Conservation (phyloP, 768 basidiomycete species). For the Fistulinella prunicolor region DNA sequence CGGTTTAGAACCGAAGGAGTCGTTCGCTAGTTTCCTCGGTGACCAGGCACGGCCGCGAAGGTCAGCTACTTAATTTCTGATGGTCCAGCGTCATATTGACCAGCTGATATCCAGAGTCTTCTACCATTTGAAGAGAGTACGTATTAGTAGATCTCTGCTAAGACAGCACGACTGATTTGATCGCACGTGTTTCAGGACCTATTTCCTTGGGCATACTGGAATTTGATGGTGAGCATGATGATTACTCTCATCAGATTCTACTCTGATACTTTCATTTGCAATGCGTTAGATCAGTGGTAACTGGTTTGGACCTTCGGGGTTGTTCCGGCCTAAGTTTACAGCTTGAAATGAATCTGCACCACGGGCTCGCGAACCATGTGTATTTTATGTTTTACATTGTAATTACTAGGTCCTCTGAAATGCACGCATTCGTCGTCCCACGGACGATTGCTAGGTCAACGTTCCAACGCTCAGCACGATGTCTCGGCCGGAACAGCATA, state of each 20-base stretch:
- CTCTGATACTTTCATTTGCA: constrained; percentile 2
- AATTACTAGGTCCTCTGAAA: neutral
- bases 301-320: constrained; percentile 49
- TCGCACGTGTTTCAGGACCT: constrained; percentile 23
- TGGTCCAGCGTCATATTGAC: constrained; percentile 8
- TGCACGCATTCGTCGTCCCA: constrained; percentile 10
- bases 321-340: constrained; percentile 38
- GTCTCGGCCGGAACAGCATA: constrained; percentile 16
- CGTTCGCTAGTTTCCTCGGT: constrained; percentile 63
- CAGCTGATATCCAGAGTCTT: constrained; percentile 47
- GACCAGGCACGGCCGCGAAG: constrained; percentile 77
- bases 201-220: constrained; percentile 65
- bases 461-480: neutral
- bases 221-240: constrained; percentile 51
- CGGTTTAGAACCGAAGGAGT: constrained; percentile 82
- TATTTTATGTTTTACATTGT: neutral
- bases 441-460: neutral
- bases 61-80: constrained; percentile 33
- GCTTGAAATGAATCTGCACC: constrained; percentile 6
- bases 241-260: neutral
- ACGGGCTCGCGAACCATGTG: too few relatives aligned
- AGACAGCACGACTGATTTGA: neutral
- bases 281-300: constrained; percentile 34
- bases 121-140: constrained; percentile 85
- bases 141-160: neutral